Evolutionary conservation across 1,284 basidiomycete species (phyloP), one percentile per base, ranked within the genome.

Genomic region (Vanrija humicola): DNA sequence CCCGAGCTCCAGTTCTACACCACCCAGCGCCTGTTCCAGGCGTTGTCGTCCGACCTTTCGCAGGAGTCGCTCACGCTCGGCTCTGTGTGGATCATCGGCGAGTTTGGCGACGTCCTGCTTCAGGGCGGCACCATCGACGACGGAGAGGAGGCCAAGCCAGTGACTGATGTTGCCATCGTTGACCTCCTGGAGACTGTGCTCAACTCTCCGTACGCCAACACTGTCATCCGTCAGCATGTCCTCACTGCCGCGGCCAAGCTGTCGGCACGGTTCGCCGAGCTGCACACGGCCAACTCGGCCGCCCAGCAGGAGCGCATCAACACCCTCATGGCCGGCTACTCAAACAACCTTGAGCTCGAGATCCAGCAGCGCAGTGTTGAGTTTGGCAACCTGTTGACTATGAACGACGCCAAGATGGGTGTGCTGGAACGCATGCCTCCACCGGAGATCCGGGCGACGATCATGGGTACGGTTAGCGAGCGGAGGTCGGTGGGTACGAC

Each of bases 341-440:
- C 87, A 43, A 87, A 86, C 8, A 93, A 86, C 69, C 86, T 87
- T 0, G 94, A 98, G 73, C 80, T 98, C 21, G 96, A 99, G 77
- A 82, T 96, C 46, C 96, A 98, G 74, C 94, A 98, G 73, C 85
- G 96, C 44, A 87, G 92, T 0, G 91, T 98, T 8, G 96, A 99
- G 76, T 98, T 94, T 74, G 88, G 88, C 0, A 89, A 84, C 66
- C 74, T 98, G 61, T 88, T 93, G 68, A 82, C 79, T 38, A 75
- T 74, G 62, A 84, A 84, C 19, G 87, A 91, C 43, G 80, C 94
- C 34, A 83, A 86, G 54, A 83, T 84, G n/a, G 96, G 93, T 45
- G 93, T 99, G 0, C 77, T 98, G 56, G 96, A 98, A 79, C 84
- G 92, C 54, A 99, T 99, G 96, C 96, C 96, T 7, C 89, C 92